Conservation (phyloP, 2,329 filamentous ascomycete genomes). For the Pseudopyrenochaeta lycopersici region DNA sequence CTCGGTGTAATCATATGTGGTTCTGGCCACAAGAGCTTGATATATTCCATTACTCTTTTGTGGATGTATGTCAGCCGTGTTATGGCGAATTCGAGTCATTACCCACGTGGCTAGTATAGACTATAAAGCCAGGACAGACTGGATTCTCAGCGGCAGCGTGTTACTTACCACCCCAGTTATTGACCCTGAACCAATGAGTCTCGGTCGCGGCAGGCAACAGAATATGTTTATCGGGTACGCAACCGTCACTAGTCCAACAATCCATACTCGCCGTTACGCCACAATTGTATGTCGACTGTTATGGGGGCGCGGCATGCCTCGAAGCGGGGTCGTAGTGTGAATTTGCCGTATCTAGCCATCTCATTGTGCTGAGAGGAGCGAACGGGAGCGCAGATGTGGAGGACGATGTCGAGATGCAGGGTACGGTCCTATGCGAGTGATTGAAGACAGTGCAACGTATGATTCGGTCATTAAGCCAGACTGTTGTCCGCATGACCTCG, state of each 20-base stretch:
- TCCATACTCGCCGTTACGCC: not conserved
- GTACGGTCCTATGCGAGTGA: slow-evolving; percentile 1
- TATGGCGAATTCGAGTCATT: too few species aligned
- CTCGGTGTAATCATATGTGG: too few species aligned
- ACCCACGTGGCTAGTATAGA: not conserved
- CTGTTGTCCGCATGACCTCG: slow-evolving; percentile 13
- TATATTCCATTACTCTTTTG: too few species aligned
- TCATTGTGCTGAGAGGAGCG: not conserved
- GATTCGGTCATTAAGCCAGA: slow-evolving; percentile 8
- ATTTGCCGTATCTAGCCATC: slow-evolving; percentile 13
- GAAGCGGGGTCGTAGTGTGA: slow-evolving; percentile 11
- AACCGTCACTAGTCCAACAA: not conserved
- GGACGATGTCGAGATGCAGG: slow-evolving; percentile 3
- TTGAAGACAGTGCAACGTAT: slow-evolving; percentile 1
- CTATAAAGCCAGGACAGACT: not conserved
- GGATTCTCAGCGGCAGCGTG: not conserved
- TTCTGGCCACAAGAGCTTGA: too few species aligned
- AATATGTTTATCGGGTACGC: not conserved
- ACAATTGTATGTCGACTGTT: not conserved
- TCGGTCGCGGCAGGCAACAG: not conserved
- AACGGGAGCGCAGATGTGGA: slow-evolving; percentile 1
- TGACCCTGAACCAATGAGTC: too few species aligned
- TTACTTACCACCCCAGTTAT: not conserved
- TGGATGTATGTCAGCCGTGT: too few species aligned
- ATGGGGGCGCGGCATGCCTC: not conserved